These are phyloP conservation scores for Sporothrix dimorphospora DNA, from an alignment of 2,329 filamentous ascomycete species.

Conservation along the genomic window DNA sequence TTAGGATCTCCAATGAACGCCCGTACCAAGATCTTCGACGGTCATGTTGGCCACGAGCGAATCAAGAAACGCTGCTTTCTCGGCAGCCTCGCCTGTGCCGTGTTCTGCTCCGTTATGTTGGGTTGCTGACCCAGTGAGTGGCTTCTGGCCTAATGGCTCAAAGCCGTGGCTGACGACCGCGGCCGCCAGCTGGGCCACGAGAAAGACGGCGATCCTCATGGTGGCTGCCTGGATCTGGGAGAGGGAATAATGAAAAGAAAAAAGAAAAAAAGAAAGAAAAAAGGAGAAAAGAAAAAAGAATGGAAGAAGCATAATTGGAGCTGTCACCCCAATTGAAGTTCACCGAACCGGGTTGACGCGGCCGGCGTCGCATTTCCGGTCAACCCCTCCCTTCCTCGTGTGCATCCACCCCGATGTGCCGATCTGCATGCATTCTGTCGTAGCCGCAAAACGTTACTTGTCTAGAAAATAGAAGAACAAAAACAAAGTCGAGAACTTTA, in stretches of 20 bases:
- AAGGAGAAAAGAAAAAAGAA: background rate
- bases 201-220: background rate
- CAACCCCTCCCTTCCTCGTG: background rate
- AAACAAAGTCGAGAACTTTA: too few species aligned
- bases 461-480: background rate
- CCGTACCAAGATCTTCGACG: background rate
- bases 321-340: background rate
- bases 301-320: background rate
- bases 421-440: background rate
- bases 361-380: background rate
- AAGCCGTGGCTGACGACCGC: background rate
- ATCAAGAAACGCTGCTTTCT: background rate
- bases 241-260: background rate
- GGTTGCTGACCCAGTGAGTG: background rate
- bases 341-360: background rate
- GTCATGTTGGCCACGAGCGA: slow-evolving; percentile 12
- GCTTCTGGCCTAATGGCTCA: background rate
- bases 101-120: background rate
- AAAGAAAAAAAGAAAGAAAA: background rate
- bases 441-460: background rate
- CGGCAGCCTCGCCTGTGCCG: background rate
- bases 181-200: background rate
- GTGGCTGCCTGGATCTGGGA: background rate
- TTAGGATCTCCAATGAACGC: too few species aligned
- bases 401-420: background rate